These are phyloP conservation scores for Sugiyamaella smithiae DNA, from an alignment of 805 yeast genomes.

Conservation along the genomic window DNA sequence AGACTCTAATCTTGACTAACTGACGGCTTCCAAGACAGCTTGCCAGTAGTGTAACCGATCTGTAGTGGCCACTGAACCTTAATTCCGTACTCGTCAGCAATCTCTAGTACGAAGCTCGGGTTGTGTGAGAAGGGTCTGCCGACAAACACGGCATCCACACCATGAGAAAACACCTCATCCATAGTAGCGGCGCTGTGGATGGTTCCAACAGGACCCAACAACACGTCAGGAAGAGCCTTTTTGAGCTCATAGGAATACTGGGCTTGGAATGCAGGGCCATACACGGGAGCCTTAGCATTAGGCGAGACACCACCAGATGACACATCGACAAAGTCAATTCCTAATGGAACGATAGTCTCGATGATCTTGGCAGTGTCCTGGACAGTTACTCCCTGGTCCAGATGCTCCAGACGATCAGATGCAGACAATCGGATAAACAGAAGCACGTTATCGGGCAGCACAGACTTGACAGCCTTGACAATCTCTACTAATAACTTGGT, in stretches of 20 bases:
- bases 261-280: slow-evolving; percentile 39
- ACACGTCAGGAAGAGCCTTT: slow-evolving; percentile 42
- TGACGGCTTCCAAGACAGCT: slow-evolving; percentile 2
- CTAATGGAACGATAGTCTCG: slow-evolving; percentile 27
- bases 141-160: slow-evolving; percentile 47
- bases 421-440: slow-evolving; percentile 49
- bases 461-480: slow-evolving; percentile 43
- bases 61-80: slow-evolving; percentile 39
- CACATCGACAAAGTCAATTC: slow-evolving; percentile 51
- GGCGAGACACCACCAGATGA: slow-evolving; percentile 58
- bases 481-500: slow-evolving; percentile 47
- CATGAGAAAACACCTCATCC: slow-evolving; percentile 40
- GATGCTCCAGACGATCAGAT: slow-evolving; percentile 37
- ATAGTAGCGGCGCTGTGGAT: slow-evolving; percentile 39
- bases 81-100: slow-evolving; percentile 51
- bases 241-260: slow-evolving; percentile 44
- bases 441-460: slow-evolving; percentile 43
- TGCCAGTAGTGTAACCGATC: slow-evolving; percentile 12
- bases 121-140: slow-evolving; percentile 47
- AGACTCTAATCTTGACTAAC: too few species aligned
- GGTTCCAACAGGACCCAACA: slow-evolving; percentile 50
- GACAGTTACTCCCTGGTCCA: slow-evolving; percentile 37
- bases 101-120: slow-evolving; percentile 49
- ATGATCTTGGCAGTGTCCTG: slow-evolving; percentile 40
- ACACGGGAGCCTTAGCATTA: slow-evolving; percentile 30